These are phyloP conservation scores for Alnus rubra DNA, from an alignment of 306 rosid species.

Conservation along the genomic window DNA sequence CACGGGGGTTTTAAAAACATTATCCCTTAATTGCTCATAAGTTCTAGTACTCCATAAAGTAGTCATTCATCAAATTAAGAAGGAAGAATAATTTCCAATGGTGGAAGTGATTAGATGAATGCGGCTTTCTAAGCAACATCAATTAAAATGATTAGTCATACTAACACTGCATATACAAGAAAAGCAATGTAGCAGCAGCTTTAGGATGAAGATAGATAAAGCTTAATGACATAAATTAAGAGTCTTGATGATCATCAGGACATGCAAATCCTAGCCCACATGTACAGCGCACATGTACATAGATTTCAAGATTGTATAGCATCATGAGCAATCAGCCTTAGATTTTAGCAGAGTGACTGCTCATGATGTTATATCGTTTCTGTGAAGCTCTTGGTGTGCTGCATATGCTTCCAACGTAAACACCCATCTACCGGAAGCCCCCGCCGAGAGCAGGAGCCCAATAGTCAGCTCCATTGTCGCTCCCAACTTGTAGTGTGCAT, in stretches of 20 bases:
- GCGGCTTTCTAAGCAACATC: conserved; percentile 34
- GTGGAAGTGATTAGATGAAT: conserved; percentile 13
- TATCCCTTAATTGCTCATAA: too few relatives aligned
- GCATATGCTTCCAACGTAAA: conserved; percentile 3
- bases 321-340: conserved; percentile 99
- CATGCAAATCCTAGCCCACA: conserved; percentile 19
- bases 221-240: conserved; percentile 25
- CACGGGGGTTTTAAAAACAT: too few relatives aligned
- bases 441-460: conserved; percentile 95
- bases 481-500: conserved; percentile 91
- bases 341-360: conserved; percentile 91
- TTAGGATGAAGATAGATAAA: conserved; percentile 29
- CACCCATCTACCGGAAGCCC: conserved; percentile 55
- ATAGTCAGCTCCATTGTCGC: conserved; percentile 95
- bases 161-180: conserved; percentile 40
- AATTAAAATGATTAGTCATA: conserved; percentile 34
- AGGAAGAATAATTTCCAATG: background rate
- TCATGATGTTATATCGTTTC: conserved; percentile 94
- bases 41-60: background rate
- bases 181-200: conserved; percentile 29
- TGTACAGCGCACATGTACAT: conserved; percentile 29
- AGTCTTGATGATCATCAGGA: conserved; percentile 10
- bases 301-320: conserved; percentile 70
- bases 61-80: background rate
- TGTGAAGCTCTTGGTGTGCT: conserved; percentile 37